Percentiles rank a stretch among this genome's conserved stretches.
These are phyloP conservation scores for Fusarium lateritium DNA, from an alignment of 2,329 filamentous ascomycete genomes.

Conservation along the genomic window DNA sequence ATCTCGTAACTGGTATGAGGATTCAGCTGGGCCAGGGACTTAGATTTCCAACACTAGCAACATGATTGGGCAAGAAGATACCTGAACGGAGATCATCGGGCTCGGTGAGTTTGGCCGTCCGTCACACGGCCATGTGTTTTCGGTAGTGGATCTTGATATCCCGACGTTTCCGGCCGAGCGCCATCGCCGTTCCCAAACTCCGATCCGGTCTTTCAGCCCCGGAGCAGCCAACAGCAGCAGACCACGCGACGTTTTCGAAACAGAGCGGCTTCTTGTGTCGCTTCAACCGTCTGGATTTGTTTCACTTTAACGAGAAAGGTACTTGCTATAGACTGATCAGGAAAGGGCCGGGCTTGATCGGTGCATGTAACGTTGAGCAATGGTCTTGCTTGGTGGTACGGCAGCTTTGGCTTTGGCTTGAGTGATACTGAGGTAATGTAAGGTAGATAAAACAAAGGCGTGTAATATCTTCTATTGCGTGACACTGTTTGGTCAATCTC, in stretches of 20 bases:
- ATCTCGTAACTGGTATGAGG: neutral
- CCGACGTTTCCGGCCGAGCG: conserved; percentile 48
- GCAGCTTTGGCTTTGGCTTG: neutral
- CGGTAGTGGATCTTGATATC: conserved; percentile 31
- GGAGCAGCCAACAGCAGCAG: conserved; percentile 15
- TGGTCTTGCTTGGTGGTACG: conserved; percentile 18
- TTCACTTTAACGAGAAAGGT: conserved; percentile 35
- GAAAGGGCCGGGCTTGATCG: conserved; percentile 7
- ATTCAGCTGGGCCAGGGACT: neutral
- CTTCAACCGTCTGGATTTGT: conserved; percentile 29
- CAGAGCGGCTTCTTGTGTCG: conserved; percentile 11
- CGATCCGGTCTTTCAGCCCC: conserved; percentile 27
- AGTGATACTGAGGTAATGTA: neutral
- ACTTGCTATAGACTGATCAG: conserved; percentile 24
- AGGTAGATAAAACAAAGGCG: no score
- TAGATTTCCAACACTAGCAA: conserved; percentile 7
- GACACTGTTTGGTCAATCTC: no score
- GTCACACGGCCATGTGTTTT: conserved; percentile 31
- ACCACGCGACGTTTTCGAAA: conserved; percentile 15
- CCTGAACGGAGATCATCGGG: conserved; percentile 4
- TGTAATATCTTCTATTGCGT: no score
- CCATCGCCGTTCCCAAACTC: conserved; percentile 23
- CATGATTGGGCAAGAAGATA: conserved; percentile 10
- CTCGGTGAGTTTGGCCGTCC: conserved; percentile 17
- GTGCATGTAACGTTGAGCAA: conserved; percentile 38